Evolutionary conservation across 2,329 filamentous ascomycete species (phyloP).

Genomic region (Macrophomina phaseolina): DNA sequence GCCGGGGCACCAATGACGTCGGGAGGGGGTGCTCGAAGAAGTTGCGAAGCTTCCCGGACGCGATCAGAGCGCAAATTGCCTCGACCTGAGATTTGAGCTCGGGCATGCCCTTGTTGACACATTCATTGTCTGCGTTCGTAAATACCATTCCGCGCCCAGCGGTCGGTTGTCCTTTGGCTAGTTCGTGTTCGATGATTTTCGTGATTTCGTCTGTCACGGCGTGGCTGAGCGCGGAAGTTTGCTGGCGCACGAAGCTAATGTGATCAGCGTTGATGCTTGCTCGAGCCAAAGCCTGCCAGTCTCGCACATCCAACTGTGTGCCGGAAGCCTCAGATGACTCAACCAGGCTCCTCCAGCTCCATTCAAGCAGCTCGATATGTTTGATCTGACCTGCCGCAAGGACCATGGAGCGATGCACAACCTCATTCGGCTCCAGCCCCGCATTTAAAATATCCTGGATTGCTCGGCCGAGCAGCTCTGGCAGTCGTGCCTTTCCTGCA

Average conservation of each 20-base stretch:
- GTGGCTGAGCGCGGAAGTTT: conserved; percentile 37
- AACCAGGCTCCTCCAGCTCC: conserved; percentile 40
- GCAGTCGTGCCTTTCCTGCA: conserved; percentile 33
- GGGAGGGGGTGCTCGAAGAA: conserved; percentile 43
- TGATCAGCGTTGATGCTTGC: conserved; percentile 37
- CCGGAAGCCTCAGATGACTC: conserved; percentile 34
- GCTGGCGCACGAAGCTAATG: conserved; percentile 35
- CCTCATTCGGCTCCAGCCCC: conserved; percentile 12
- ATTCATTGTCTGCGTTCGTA: conserved; percentile 28
- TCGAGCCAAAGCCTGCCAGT: conserved; percentile 43
- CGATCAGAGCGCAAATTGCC: conserved; percentile 34
- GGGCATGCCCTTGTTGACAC: conserved; percentile 32
- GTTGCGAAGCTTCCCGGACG: conserved; percentile 30
- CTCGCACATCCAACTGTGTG: conserved; percentile 33
- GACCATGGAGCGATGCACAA: conserved; percentile 31
- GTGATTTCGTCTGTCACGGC: conserved; percentile 31
- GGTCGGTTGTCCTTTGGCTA: background rate
- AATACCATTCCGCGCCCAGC: background rate
- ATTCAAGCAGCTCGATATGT: conserved; percentile 36
- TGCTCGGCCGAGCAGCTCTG: conserved; percentile 14
- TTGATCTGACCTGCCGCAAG: conserved; percentile 38
- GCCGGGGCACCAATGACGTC: conserved; percentile 42
- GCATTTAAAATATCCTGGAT: background rate
- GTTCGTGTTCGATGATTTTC: conserved; percentile 12
- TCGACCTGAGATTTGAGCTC: conserved; percentile 35